These are phyloP conservation scores for Multifurca ochricompacta DNA, from an alignment of 768 basidiomycete species.

Conservation along the genomic window DNA sequence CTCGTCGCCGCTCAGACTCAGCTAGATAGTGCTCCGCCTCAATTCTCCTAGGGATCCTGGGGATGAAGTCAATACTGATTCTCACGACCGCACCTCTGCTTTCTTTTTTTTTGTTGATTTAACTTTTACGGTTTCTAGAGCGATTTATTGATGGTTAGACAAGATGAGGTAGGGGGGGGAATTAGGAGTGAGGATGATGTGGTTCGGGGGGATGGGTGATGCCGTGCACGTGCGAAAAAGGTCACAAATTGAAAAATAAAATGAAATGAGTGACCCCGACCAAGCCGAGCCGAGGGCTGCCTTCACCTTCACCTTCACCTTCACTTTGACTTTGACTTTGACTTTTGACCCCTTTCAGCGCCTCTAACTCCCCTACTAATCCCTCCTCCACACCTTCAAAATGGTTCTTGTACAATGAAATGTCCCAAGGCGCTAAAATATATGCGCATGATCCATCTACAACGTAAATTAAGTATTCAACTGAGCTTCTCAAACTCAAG, in stretches of 20 bases:
- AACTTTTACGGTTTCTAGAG: background rate
- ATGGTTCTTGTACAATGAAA: background rate
- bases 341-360: background rate
- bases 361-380: too few species aligned
- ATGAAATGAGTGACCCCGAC: too few species aligned
- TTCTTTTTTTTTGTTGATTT: background rate
- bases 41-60: slow-evolving; percentile 11
- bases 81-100: background rate
- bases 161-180: background rate
- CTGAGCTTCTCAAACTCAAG: slow-evolving; percentile 1
- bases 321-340: too few species aligned
- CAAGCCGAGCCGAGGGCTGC: too few species aligned
- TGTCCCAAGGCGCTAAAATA: background rate
- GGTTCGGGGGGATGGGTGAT: slow-evolving; percentile 18
- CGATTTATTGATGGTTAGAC: background rate
- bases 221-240: slow-evolving; percentile 19
- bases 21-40: slow-evolving; percentile 20
- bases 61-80: too few species aligned
- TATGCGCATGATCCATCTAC: background rate
- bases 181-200: slow-evolving; percentile 13
- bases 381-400: too few species aligned
- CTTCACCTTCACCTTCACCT: too few species aligned
- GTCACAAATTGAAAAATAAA: background rate
- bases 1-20: slow-evolving; percentile 24
- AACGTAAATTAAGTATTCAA: background rate